phyloP scores from a whole-genome alignment of 73 alveolate genomes.

The Tetrahymena borealis region DNA sequence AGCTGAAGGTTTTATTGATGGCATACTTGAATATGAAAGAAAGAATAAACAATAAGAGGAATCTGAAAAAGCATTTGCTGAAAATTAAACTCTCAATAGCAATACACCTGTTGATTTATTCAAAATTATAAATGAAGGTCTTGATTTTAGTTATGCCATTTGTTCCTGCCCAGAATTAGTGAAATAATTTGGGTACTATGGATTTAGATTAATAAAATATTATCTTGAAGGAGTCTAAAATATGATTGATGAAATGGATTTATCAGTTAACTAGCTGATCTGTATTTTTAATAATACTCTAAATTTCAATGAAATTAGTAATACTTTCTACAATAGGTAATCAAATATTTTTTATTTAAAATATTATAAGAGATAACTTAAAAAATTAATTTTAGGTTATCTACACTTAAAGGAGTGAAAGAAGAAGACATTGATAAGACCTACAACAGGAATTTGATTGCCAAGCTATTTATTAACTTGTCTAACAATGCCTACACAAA shows the following conservation, averaged over 20 bases:
- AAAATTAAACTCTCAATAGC: background rate
- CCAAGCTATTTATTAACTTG: background rate
- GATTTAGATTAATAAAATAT: background rate
- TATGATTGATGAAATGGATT: background rate
- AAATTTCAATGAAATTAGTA: background rate
- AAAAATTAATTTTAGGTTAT: background rate
- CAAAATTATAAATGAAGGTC: slow-evolving; percentile 31
- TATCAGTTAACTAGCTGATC: background rate
- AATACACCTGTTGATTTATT: slow-evolving; percentile 26
- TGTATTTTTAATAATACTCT: background rate
- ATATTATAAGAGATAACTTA: background rate
- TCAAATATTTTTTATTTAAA: background rate
- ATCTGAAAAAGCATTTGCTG: background rate
- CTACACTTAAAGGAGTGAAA: background rate
- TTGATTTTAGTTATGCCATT: slow-evolving; percentile 9
- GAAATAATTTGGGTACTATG: background rate
- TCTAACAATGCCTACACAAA: background rate
- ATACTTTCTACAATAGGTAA: background rate
- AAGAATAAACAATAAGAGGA: background rate
- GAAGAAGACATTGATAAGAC: background rate
- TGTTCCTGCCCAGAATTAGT: background rate
- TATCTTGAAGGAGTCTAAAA: background rate
- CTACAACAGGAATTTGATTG: background rate
- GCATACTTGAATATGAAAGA: slow-evolving; percentile 16
- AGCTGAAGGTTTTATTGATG: slow-evolving; percentile 7